Evolutionary conservation across 129 eudicot genomes (phyloP), one percentile per base, ranked within the genome.

Genomic region (Flaveria sonorensis): DNA sequence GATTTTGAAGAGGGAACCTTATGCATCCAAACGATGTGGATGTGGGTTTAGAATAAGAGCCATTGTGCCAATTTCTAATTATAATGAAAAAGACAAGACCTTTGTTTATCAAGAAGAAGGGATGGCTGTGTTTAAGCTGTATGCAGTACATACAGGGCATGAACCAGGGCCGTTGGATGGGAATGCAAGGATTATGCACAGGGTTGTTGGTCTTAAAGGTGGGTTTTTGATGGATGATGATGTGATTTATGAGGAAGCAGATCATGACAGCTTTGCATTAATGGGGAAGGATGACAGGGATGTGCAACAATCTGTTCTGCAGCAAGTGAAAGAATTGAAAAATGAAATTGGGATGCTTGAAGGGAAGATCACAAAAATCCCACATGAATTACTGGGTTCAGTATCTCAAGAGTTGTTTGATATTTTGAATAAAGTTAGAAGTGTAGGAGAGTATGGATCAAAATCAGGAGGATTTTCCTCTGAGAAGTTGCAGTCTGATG

Each of bases 81-180:
- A 93, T 73, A 93, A 90, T 75, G 98, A 93, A 67, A 93, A 93
- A 88, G 98, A 93, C 21, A 93, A 93, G 84, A 87, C 92, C 6
- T 93, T 93, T 89, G 98, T 90, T 66, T 93, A 93, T 76, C 88
- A 90, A 77, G 98, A 93, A 70, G 97, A 90, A 71, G 98, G 98
- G 24, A 74, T 88, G 67, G 97, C 98, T 3, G 93, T 93, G 15
- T 93, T 93, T 81, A 93, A 90, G 92, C 52, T 93, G 82, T 93
- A 90, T 81, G 97, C 98, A 6, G 92, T 90, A 81, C 98, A 93
- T 77, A 83, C 98, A 1, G 98, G 98, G 23, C 98, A 93, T 81
- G 96, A 93, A 52, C 98, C 98, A 0, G 98, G 98, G 57, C 97
- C 98, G 0, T 81, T 85, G 74, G 98, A 93, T 84, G 98, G 98